Evolutionary conservation across 2,329 filamentous ascomycete species (phyloP).

Genomic region (Sporothrix curviconia): DNA sequence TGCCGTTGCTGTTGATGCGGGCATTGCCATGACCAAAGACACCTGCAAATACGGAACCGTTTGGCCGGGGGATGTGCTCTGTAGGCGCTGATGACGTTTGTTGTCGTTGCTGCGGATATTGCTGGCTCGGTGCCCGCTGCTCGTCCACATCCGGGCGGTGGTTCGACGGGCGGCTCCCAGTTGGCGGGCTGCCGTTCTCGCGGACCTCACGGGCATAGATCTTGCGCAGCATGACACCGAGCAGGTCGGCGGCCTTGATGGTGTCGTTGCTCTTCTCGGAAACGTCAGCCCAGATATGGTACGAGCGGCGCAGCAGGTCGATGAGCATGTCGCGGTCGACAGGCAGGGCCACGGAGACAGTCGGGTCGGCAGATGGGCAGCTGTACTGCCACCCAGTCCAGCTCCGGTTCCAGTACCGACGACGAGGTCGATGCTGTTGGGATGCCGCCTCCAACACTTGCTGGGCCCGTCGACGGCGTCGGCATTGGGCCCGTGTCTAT

Average conservation of each 20-base stretch:
- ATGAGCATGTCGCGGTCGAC: constrained; percentile 29
- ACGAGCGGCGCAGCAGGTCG: constrained; percentile 35
- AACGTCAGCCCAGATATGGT: constrained; percentile 39
- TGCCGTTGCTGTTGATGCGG: too few species aligned
- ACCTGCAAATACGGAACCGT: too few species aligned
- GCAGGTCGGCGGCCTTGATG: constrained; percentile 39
- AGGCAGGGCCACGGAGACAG: constrained; percentile 11
- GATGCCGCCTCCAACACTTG: neutral
- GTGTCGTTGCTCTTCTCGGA: constrained; percentile 33
- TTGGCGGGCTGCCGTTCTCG: constrained; percentile 1
- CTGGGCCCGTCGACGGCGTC: constrained; percentile 19
- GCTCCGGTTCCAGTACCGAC: too few species aligned
- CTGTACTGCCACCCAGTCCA: too few species aligned
- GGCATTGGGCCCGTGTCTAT: constrained; percentile 23
- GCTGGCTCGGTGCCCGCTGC: too few species aligned
- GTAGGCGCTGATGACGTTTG: neutral
- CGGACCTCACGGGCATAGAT: constrained; percentile 11
- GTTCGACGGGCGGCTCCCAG: constrained; percentile 4
- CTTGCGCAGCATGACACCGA: constrained; percentile 34
- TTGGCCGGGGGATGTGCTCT: neutral
- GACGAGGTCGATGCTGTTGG: constrained; percentile 19
- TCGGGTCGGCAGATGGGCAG: neutral
- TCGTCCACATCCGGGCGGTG: too few species aligned
- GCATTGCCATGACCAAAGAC: too few species aligned
- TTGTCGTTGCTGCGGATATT: neutral